phyloP scores from a whole-genome alignment of 83 land plant genomes.

The Picea mariana region DNA sequence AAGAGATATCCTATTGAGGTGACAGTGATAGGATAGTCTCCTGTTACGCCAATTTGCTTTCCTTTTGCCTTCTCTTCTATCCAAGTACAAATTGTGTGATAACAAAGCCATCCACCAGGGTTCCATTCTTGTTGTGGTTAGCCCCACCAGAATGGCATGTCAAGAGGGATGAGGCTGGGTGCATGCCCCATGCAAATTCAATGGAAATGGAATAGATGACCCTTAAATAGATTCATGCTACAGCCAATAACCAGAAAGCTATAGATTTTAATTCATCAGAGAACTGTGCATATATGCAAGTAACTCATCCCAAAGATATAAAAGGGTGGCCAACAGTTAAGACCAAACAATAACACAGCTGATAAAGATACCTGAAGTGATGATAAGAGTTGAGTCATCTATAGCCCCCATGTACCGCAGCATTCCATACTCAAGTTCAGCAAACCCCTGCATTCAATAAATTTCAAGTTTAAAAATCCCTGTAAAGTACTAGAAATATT shows the following conservation, averaged over 20 bases:
- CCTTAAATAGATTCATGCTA: not conserved
- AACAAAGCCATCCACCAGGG: too few relatives aligned
- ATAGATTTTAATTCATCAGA: not conserved
- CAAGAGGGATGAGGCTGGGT: too few relatives aligned
- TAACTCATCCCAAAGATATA: not conserved
- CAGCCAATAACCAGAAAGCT: not conserved
- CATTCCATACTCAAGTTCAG: constrained; percentile 95
- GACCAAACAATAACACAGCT: not conserved
- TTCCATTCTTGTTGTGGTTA: too few relatives aligned
- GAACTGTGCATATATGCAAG: not conserved
- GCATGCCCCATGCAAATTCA: too few relatives aligned
- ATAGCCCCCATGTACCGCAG: constrained; percentile 93
- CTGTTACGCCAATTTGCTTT: too few relatives aligned
- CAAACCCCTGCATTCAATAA: constrained; percentile 71
- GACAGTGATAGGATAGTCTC: too few relatives aligned
- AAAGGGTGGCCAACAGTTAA: not conserved
- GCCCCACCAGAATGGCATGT: too few relatives aligned
- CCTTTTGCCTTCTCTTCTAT: too few relatives aligned
- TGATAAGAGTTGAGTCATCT: constrained; percentile 79
- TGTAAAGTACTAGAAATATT: not conserved
- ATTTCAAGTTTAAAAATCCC: not conserved
- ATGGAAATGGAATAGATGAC: too few relatives aligned
- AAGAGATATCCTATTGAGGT: too few relatives aligned
- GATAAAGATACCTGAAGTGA: constrained; percentile 71
- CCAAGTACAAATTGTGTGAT: too few relatives aligned